Conservation (phyloP, 2,329 filamentous ascomycete species). For the Graphiopsis chlorocephala region DNA sequence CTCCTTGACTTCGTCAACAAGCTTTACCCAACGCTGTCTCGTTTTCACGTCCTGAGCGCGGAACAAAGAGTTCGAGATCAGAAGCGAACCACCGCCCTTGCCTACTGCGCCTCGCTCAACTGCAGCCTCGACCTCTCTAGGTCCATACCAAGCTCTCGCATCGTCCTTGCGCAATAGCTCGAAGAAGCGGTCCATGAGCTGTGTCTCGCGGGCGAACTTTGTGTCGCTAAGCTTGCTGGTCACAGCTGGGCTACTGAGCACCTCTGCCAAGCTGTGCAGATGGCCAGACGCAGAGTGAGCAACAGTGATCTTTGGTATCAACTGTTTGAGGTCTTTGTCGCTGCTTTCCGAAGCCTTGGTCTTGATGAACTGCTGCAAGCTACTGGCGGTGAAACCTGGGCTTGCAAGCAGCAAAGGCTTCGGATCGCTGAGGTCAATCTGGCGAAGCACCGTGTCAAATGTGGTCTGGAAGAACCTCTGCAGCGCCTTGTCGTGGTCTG, state of each 20-base stretch:
- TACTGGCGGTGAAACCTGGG: slow-evolving; percentile 80
- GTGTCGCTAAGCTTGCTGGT: slow-evolving; percentile 76
- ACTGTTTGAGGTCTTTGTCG: slow-evolving; percentile 67
- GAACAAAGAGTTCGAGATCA: slow-evolving; percentile 87
- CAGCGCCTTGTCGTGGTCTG: slow-evolving; percentile 60
- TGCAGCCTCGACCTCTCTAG: slow-evolving; percentile 74
- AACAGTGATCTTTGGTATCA: slow-evolving; percentile 64
- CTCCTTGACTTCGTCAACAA: slow-evolving; percentile 82
- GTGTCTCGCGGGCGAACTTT: slow-evolving; percentile 81
- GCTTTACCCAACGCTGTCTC: slow-evolving; percentile 73
- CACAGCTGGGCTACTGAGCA: slow-evolving; percentile 78
- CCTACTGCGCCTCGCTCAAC: slow-evolving; percentile 87
- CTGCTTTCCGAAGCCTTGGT: slow-evolving; percentile 60
- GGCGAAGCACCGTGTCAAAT: slow-evolving; percentile 70
- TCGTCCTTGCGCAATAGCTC: slow-evolving; percentile 78
- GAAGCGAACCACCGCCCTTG: slow-evolving; percentile 74
- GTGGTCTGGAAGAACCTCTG: slow-evolving; percentile 73
- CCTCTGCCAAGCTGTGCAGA: slow-evolving; percentile 81
- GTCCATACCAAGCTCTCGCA: slow-evolving; percentile 86
- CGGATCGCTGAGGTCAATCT: slow-evolving; percentile 69
- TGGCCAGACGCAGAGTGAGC: slow-evolving; percentile 85
- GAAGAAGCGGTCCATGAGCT: slow-evolving; percentile 80
- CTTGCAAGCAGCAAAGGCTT: slow-evolving; percentile 80
- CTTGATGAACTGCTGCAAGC: slow-evolving; percentile 74
- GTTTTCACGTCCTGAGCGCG: slow-evolving; percentile 74